Evolutionary conservation across 805 yeast genomes (phyloP).

Genomic region (Priceomyces fermenticarens): DNA sequence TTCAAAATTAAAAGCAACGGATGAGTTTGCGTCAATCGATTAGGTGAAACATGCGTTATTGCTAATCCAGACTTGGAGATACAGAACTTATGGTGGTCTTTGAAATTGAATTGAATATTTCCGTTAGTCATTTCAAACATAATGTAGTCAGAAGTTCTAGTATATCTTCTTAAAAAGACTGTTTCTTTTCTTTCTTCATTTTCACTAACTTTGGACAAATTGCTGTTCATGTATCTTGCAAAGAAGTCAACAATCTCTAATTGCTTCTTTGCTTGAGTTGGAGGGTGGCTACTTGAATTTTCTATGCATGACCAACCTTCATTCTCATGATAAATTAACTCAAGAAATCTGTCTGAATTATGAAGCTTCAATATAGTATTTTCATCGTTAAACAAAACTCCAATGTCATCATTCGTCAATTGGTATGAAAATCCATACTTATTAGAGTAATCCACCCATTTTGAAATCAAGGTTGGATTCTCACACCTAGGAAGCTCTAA

Average conservation of each 20-base stretch:
- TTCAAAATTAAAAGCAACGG: constrained; percentile 46
- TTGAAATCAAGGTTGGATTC: constrained; percentile 74
- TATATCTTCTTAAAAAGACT: constrained; percentile 77
- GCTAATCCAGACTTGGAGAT: constrained; percentile 72
- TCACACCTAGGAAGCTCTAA: constrained; percentile 42
- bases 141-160: constrained; percentile 74
- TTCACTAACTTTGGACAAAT: constrained; percentile 76
- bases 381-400: constrained; percentile 84
- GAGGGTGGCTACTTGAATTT: constrained; percentile 41
- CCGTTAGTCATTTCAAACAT: constrained; percentile 95
- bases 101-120: constrained; percentile 89
- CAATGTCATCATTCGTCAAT: constrained; percentile 83
- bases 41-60: constrained; percentile 79
- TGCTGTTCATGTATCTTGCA: constrained; percentile 87
- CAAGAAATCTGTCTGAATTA: constrained; percentile 64
- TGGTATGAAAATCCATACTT: constrained; percentile 95
- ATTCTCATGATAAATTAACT: constrained; percentile 44
- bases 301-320: constrained; percentile 49
- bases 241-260: constrained; percentile 85
- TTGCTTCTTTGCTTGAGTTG: constrained; percentile 57
- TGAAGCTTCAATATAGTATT: constrained; percentile 73
- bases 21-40: constrained; percentile 66
- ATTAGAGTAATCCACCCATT: constrained; percentile 98
- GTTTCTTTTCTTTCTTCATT: constrained; percentile 61
- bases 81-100: constrained; percentile 89